phyloP scores from a whole-genome alignment of 1,284 basidiomycete species.

The Sanghuangporus baumii region DNA sequence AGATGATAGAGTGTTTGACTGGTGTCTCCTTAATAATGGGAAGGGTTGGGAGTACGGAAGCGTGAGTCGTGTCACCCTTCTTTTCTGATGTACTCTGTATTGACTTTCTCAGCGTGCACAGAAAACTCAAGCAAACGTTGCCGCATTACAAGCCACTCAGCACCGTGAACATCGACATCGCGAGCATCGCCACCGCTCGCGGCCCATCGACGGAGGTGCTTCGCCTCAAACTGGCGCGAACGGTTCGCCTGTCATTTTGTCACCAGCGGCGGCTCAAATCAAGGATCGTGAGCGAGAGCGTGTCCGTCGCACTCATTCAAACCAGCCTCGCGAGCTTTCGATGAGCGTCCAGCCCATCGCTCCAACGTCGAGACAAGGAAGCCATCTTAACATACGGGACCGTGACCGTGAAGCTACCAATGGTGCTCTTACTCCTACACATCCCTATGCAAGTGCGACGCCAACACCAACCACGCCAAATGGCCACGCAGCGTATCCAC shows the following conservation, averaged over 20 bases:
- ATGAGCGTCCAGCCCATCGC: constrained; percentile 60
- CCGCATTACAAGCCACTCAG: constrained; percentile 47
- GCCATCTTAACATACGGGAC: constrained; percentile 33
- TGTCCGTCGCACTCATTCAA: constrained; percentile 31
- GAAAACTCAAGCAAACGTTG: constrained; percentile 40
- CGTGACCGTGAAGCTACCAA: background rate
- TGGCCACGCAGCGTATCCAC: constrained; percentile 2
- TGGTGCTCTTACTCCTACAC: background rate
- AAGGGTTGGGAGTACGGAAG: constrained; percentile 85
- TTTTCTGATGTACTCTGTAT: constrained; percentile 7
- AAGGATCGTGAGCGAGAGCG: constrained; percentile 45
- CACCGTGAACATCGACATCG: constrained; percentile 51
- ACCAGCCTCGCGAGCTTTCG: constrained; percentile 32
- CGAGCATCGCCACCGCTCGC: constrained; percentile 49
- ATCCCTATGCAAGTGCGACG: constrained; percentile 19
- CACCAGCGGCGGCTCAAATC: constrained; percentile 57
- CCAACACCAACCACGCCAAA: constrained; percentile 10
- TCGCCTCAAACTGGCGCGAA: constrained; percentile 32
- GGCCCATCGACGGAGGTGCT: constrained; percentile 43
- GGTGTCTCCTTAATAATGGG: constrained; percentile 91
- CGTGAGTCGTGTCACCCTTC: constrained; percentile 36
- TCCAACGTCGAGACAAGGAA: constrained; percentile 56
- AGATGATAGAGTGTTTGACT: constrained; percentile 94
- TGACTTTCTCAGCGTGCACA: constrained; percentile 18
- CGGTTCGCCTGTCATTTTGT: constrained; percentile 48